Evolutionary conservation across 768 basidiomycete genomes (phyloP).

Genomic region (Podaxis rugospora): DNA sequence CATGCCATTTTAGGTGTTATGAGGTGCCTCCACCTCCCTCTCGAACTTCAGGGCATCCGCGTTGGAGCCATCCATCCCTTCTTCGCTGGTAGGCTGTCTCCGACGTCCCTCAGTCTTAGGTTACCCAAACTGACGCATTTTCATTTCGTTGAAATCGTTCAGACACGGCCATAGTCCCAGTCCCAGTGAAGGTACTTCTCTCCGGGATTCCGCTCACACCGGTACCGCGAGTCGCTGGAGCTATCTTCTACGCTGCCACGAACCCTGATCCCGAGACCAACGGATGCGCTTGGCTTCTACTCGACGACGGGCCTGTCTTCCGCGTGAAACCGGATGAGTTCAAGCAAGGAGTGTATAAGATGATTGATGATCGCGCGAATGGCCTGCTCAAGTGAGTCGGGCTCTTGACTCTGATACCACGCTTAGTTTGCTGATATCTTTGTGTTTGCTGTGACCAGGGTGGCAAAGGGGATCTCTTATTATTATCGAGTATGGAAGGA

Average conservation of each 20-base stretch:
- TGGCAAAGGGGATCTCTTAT: constrained; percentile 21
- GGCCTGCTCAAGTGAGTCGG: constrained; percentile 8
- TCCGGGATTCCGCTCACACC: constrained; percentile 47
- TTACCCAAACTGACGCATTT: not conserved
- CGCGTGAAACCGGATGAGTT: constrained; percentile 42
- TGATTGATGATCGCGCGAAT: constrained; percentile 43
- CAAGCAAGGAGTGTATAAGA: constrained; percentile 46
- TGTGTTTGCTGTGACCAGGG: constrained; percentile 13
- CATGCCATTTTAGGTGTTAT: constrained; percentile 51
- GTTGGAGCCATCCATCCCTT: constrained; percentile 47
- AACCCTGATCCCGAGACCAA: constrained; percentile 39
- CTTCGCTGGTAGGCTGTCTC: constrained; percentile 38
- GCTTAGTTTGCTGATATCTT: not conserved
- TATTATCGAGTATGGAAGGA: constrained; percentile 26
- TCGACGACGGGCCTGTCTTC: constrained; percentile 48
- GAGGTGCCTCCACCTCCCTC: constrained; percentile 37
- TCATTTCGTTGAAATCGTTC: not conserved
- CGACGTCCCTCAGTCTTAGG: not conserved
- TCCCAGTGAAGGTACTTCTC: constrained; percentile 34
- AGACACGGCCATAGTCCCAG: constrained; percentile 46
- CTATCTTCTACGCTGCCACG: constrained; percentile 49
- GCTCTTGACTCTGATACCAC: not conserved
- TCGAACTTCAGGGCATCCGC: constrained; percentile 34
- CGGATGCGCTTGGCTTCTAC: constrained; percentile 43
- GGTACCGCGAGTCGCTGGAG: constrained; percentile 42